Evolutionary conservation across 345 rosid genomes (phyloP).

Genomic region (Murraya koenigii): DNA sequence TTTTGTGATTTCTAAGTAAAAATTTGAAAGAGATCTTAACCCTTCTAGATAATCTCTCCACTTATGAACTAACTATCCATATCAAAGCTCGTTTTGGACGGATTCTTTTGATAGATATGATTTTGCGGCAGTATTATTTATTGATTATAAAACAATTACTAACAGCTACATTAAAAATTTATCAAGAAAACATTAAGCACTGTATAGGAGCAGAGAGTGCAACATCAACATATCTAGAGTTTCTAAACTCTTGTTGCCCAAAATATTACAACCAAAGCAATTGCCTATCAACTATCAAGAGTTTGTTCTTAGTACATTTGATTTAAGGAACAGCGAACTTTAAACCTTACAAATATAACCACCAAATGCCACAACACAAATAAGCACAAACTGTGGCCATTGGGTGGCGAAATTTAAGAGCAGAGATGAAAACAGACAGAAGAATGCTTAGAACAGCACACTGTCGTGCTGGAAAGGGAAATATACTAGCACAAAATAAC

Average conservation of each 20-base stretch:
- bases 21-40: too few species aligned
- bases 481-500: background rate
- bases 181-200: background rate
- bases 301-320: background rate
- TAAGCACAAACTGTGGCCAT: conserved; percentile 2
- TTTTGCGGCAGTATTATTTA: too few species aligned
- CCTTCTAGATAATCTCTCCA: too few species aligned
- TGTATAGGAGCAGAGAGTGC: background rate
- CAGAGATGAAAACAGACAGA: background rate
- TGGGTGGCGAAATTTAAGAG: background rate
- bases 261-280: background rate
- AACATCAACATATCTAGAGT: background rate
- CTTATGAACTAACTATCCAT: too few species aligned
- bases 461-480: background rate
- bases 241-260: conserved; percentile 5
- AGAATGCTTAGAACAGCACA: conserved; percentile 7
- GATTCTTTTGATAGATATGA: too few species aligned
- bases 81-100: too few species aligned
- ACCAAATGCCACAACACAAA: conserved; percentile 10
- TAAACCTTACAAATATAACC: conserved; percentile 17
- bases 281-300: background rate
- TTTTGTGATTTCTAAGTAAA: too few species aligned
- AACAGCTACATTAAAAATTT: background rate
- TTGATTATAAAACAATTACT: too few species aligned
- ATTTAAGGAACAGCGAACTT: background rate